Evolutionary conservation across 2,329 filamentous ascomycete genomes (phyloP).

Genomic region (Fusarium tuaranense): DNA sequence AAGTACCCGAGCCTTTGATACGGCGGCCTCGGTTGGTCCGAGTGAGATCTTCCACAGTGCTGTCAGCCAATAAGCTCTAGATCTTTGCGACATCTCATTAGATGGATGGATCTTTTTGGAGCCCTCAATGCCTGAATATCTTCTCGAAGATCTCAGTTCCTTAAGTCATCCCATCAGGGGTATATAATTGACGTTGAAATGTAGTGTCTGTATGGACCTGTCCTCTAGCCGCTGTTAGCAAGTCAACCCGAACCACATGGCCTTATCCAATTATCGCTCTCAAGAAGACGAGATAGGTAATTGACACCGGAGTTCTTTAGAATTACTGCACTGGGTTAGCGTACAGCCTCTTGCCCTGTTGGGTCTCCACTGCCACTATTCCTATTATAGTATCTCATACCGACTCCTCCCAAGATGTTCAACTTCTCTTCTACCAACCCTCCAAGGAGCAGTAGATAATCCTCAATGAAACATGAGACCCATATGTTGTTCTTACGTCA

Average conservation of each 20-base stretch:
- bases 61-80: not conserved
- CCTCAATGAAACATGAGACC: not conserved
- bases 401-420: not conserved
- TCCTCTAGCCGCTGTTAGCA: not conserved
- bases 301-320: not conserved
- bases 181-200: not conserved
- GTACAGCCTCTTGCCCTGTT: not conserved
- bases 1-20: too few relatives aligned
- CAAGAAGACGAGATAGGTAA: not conserved
- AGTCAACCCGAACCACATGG: not conserved
- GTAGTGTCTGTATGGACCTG: not conserved
- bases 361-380: not conserved
- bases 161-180: not conserved
- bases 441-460: not conserved
- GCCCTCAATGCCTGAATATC: not conserved
- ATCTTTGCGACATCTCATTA: not conserved
- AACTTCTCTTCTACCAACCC: not conserved
- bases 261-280: not conserved
- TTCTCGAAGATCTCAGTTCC: not conserved
- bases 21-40: not conserved
- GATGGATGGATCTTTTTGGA: not conserved
- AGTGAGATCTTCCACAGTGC: not conserved
- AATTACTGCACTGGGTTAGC: not conserved
- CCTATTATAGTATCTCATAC: not conserved
- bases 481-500: not conserved